Percentiles rank a stretch among this genome's conserved stretches.
These are phyloP conservation scores for Epichloe baconii DNA, from an alignment of 2,329 filamentous ascomycete genomes.

Conservation along the genomic window DNA sequence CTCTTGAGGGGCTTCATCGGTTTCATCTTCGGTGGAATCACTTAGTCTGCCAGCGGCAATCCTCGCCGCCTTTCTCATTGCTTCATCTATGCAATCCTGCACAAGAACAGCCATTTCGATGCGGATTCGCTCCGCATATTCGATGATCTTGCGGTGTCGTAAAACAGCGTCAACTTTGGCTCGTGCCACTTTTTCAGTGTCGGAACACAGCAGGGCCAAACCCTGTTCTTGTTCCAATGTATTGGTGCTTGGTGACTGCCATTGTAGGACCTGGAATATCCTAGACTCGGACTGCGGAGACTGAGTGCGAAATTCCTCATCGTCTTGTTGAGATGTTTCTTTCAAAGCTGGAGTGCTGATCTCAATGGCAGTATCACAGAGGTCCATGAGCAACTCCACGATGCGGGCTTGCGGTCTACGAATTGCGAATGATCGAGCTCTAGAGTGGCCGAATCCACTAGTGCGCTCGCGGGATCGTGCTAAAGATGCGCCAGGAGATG, in stretches of 20 bases:
- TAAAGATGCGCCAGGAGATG: constrained; percentile 59
- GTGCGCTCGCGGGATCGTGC: constrained; percentile 61
- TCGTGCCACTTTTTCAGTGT: constrained; percentile 74
- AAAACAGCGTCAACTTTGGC: constrained; percentile 89
- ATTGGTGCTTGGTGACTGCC: constrained; percentile 88
- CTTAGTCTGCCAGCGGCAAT: constrained; percentile 77
- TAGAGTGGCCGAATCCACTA: constrained; percentile 63
- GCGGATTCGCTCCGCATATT: constrained; percentile 91
- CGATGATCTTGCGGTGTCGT: constrained; percentile 81
- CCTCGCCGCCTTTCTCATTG: constrained; percentile 75
- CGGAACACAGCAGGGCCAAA: constrained; percentile 71
- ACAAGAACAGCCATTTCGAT: constrained; percentile 87
- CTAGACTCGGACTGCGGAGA: constrained; percentile 93
- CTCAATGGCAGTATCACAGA: constrained; percentile 91
- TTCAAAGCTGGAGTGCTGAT: constrained; percentile 92
- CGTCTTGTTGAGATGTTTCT: constrained; percentile 50
- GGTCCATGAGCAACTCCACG: constrained; percentile 83
- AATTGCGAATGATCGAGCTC: constrained; percentile 81
- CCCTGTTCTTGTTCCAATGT: constrained; percentile 90
- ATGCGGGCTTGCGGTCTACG: constrained; percentile 82
- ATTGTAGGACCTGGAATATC: constrained; percentile 87
- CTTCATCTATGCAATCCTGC: constrained; percentile 89
- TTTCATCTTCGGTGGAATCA: constrained; percentile 56
- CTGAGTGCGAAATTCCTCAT: constrained; percentile 76
- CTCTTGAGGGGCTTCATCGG: constrained; percentile 18